Evolutionary conservation across 2,329 filamentous ascomycete species (phyloP), one percentile per base, ranked within the genome.

Genomic region (Trichoderma sp.): DNA sequence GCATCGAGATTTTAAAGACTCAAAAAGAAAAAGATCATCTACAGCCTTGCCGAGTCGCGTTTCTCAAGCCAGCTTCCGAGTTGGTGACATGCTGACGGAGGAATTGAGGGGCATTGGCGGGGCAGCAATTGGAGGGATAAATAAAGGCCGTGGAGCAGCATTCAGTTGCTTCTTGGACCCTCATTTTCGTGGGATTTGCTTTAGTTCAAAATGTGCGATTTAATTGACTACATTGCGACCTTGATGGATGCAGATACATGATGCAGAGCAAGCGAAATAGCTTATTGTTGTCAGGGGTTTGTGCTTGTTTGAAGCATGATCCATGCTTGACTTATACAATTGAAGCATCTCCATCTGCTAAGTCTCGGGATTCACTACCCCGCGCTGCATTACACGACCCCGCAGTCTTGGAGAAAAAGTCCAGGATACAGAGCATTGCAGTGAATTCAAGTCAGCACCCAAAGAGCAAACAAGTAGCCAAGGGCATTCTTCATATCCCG

Each of bases 31-130:
- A n/a, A n/a, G 12, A 36, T 12, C 56, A 69, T 69, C 36, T 34
- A 61, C 36, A 61, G 66, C 56, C 57, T 70, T 62, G 57, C 57
- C 64, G 26, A 62, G 39, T 62, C 66, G 57, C 66, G 57, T 61
- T 32, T n/a, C 57, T 43, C 53, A 26, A 43, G 26, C 24, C 30
- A 36, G 53, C 47, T 51, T 26, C 66, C 15, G 28, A 47, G 26
- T 26, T 30, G 58, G 57, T 39, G 66, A 58, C 66, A 43, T 32
- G 39, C 58, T n/a, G 74, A 79, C 79, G 80, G 80, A 81, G 78
- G 75, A 81, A 81, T 80, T 81, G 80, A 80, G 79, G 80, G 80
- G 79, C 75, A 80, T 53, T 71, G 62, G 74, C 69, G 75, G 76
- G 74, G 72, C 72, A 71, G 61, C 72, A 73, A 79, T 79, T 79